Base-by-base conservation (phyloP, 805 yeast species). In the Saccharomycopsis javanensis region DNA sequence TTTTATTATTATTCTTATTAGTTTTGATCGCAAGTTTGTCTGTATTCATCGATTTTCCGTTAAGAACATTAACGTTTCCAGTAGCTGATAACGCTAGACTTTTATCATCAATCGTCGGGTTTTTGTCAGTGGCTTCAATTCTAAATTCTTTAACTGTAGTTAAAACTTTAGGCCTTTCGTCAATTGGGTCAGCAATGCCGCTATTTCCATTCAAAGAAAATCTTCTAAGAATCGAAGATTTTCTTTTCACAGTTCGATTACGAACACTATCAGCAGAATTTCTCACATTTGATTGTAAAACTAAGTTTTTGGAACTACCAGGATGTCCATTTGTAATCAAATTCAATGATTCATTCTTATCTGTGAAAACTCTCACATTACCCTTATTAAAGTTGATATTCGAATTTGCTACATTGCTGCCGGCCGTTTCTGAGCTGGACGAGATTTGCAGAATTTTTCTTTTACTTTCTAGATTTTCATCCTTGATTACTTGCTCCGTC, bases 311-410 rank as follows among this genome's bases (percentile, higher is more conserved):
- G 3, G 50, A 34, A 37, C 57, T 53, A 27, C 56, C 55, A n/a
- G 60, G 54, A 25, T 30, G 52, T 1, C 62, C 62, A 33, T 60
- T 60, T 18, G 62, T 60, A 42, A 60, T 53, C 57, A 60, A 48
- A 34, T 60, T 57, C 53, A 51, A 57, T 27, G 62, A 57, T n/a
- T 57, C 60, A 35, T 57, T 53, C 11, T 37, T 38, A 31, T 55
- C 61, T 7, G 38, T 31, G 45, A 50, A 56, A 45, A 57, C 56
- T 23, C 46, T 51, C 7, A 58, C 56, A 23, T 52, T 52, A 16
- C n/a, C 20, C 7, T 27, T 33, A 28, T 50, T 31, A 15, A 20
- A 18, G 6, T 35, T 13, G 16, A 16, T 38, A 33, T 8, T 30
- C 16, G 42, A 25, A 25, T 25, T 28, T 15, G 60, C 11, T 27